Conservation (phyloP, 306 rosid genomes). For the Quercus ilex region DNA sequence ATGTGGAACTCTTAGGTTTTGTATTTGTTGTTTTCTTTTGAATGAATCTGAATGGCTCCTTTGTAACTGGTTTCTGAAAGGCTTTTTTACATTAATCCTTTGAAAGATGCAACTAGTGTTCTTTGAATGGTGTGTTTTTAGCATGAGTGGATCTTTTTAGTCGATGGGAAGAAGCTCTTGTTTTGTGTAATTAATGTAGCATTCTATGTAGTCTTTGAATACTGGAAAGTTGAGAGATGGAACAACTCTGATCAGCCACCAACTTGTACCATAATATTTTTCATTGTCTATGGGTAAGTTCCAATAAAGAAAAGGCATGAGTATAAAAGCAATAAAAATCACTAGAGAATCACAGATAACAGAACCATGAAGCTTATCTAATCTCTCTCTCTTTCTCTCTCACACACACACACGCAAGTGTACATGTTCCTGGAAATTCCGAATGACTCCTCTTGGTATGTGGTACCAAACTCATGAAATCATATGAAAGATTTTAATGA, state of each 20-base stretch:
- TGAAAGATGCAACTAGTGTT: background rate
- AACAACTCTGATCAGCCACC: slow-evolving; percentile 15
- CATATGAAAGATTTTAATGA: background rate
- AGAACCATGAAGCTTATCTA: background rate
- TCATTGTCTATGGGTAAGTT: background rate
- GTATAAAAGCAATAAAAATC: background rate
- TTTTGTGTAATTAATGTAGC: background rate
- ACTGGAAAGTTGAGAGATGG: background rate
- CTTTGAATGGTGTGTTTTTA: background rate
- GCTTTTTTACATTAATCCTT: background rate
- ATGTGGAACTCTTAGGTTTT: background rate
- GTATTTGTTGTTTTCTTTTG: background rate
- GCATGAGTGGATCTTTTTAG: background rate
- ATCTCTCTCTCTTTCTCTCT: background rate
- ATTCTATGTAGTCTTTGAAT: background rate
- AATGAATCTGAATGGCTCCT: background rate
- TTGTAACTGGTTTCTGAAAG: background rate
- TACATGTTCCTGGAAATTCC: background rate
- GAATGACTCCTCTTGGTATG: background rate
- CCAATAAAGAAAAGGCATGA: background rate
- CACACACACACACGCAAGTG: background rate
- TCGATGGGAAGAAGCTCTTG: background rate
- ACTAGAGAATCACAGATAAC: background rate
- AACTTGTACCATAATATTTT: background rate
- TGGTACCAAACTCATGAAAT: background rate